phyloP scores from a whole-genome alignment of 2,329 filamentous ascomycete genomes.

The Cladosporium sp. region DNA sequence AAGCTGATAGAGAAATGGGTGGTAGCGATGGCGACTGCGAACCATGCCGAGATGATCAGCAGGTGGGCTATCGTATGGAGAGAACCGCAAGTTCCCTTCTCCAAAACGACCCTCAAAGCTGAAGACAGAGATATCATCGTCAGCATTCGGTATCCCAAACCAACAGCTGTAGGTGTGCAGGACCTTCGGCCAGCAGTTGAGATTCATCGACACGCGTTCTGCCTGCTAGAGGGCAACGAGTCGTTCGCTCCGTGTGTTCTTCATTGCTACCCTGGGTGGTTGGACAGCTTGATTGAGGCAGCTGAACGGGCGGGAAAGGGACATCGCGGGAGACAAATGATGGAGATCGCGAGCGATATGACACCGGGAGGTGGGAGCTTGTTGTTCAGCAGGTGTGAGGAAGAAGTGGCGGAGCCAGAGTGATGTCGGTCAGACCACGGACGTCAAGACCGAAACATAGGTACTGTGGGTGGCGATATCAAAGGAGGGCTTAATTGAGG shows the following conservation, averaged over 20 bases:
- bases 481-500: no score
- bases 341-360: slow-evolving; percentile 12
- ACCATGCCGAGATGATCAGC: not conserved
- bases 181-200: not conserved
- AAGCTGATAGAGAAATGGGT: slow-evolving; percentile 17
- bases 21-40: not conserved
- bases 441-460: no score
- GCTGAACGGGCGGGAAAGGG: not conserved
- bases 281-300: not conserved
- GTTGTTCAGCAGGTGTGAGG: slow-evolving; percentile 1
- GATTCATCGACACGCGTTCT: not conserved
- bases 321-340: not conserved
- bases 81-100: not conserved
- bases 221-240: not conserved
- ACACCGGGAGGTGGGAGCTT: slow-evolving; percentile 1
- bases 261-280: not conserved
- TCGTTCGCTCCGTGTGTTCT: not conserved
- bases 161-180: not conserved
- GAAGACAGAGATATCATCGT: not conserved
- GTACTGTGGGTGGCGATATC: no score
- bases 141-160: not conserved
- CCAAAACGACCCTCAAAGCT: not conserved
- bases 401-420: not conserved
- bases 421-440: not conserved
- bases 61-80: slow-evolving; percentile 14